Evolutionary conservation across 495 filamentous ascomycete genomes (phyloP).

Genomic region (Talaromyces adpressus): DNA sequence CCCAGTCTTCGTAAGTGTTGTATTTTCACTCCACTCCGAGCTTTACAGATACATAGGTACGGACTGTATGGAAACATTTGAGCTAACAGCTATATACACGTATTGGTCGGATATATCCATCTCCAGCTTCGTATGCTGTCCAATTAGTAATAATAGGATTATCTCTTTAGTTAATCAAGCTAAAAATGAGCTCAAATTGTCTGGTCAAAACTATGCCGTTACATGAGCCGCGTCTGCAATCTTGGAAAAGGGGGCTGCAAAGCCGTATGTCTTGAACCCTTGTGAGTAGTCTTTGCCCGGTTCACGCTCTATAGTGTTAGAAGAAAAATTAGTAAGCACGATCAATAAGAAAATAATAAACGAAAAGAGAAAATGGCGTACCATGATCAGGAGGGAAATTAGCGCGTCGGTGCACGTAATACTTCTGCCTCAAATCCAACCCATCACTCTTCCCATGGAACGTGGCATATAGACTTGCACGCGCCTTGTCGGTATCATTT

Average conservation of each 20-base stretch:
- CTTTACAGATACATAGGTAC: too few species aligned
- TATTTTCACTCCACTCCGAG: too few species aligned
- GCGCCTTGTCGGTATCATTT: conserved; percentile 25
- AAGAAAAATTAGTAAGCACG: not conserved
- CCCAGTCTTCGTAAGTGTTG: too few species aligned
- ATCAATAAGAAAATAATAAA: not conserved
- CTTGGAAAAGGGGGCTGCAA: conserved; percentile 21
- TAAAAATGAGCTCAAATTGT: not conserved
- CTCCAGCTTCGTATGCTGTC: too few species aligned
- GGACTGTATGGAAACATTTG: too few species aligned
- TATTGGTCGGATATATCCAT: too few species aligned
- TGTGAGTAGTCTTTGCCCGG: conserved; percentile 29
- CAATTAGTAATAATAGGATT: too few species aligned
- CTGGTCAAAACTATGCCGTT: not conserved
- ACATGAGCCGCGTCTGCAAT: conserved; percentile 12
- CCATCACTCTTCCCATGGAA: conserved; percentile 33
- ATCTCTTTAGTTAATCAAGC: too few species aligned
- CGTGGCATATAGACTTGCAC: conserved; percentile 36
- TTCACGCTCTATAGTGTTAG: conserved; percentile 18
- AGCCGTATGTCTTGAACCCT: conserved; percentile 32
- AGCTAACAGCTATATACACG: too few species aligned
- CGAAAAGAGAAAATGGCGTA: conserved; percentile 4
- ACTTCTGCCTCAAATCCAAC: conserved; percentile 24
- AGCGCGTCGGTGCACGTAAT: conserved; percentile 32
- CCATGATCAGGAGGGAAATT: conserved; percentile 34